Evolutionary conservation across 2,329 filamentous ascomycete species (phyloP).

Genomic region (Cercospora brassicicola): DNA sequence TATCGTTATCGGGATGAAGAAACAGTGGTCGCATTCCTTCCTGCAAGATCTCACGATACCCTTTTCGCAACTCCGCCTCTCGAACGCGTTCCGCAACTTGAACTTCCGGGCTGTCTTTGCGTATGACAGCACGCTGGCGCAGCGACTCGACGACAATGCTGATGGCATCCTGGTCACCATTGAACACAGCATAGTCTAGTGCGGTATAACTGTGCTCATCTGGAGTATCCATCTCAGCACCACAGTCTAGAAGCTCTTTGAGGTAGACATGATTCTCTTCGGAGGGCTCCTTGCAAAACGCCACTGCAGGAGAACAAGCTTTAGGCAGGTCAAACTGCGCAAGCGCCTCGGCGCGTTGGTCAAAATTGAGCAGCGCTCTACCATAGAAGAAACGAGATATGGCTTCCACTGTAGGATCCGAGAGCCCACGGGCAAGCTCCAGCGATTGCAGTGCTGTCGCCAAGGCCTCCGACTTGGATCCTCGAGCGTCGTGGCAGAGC

Average conservation of each 20-base stretch:
- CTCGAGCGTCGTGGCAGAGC: constrained; percentile 37
- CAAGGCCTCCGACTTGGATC: constrained; percentile 26
- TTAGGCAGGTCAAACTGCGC: constrained; percentile 35
- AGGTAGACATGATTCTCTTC: constrained; percentile 42
- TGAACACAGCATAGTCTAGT: constrained; percentile 43
- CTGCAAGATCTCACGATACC: neutral
- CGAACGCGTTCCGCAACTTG: neutral
- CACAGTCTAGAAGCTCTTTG: constrained; percentile 37
- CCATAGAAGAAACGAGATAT: constrained; percentile 17
- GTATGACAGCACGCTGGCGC: neutral
- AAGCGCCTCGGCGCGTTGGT: constrained; percentile 15
- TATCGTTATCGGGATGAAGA: neutral
- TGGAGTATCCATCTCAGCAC: constrained; percentile 37
- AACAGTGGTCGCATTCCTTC: neutral
- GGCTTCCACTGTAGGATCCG: constrained; percentile 9
- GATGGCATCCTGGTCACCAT: neutral
- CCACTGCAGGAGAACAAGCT: constrained; percentile 40
- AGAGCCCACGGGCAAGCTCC: constrained; percentile 28
- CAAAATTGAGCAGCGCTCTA: neutral
- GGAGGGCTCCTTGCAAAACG: constrained; percentile 44
- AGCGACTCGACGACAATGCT: neutral
- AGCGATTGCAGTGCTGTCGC: neutral
- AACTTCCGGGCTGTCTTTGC: neutral
- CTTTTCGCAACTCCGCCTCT: neutral
- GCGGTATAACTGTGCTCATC: constrained; percentile 44